Evolutionary conservation across 1,284 basidiomycete genomes (phyloP).

Genomic region (Pseudozyma sp.): DNA sequence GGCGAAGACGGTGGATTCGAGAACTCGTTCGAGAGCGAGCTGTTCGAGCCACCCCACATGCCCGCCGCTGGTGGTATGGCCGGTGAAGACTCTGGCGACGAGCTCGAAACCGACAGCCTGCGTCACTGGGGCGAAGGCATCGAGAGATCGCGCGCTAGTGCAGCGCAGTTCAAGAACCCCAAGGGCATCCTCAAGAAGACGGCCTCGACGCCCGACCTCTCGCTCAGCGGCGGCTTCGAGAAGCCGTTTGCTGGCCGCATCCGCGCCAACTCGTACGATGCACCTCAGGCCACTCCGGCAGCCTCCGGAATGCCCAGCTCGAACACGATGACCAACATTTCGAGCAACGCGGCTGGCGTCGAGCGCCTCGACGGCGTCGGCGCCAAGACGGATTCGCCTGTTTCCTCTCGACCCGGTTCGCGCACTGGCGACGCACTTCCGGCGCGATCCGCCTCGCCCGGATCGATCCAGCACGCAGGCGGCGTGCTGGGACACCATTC

Average conservation of each 20-base stretch:
- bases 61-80: conserved; percentile 69
- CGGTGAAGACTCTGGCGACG: conserved; percentile 70
- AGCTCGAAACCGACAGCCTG: conserved; percentile 72
- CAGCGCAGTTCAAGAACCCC: conserved; percentile 76
- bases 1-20: conserved; percentile 72
- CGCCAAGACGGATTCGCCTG: conserved; percentile 48
- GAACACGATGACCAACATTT: conserved; percentile 59
- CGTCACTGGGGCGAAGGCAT: conserved; percentile 73
- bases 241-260: conserved; percentile 63
- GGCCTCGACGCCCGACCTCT: conserved; percentile 46
- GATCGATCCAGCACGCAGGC: conserved; percentile 39
- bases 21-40: conserved; percentile 77
- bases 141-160: conserved; percentile 77
- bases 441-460: conserved; percentile 37
- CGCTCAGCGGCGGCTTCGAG: conserved; percentile 39
- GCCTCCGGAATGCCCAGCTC: conserved; percentile 23
- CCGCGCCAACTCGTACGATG: conserved; percentile 69
- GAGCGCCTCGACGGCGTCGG: conserved; percentile 62
- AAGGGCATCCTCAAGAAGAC: conserved; percentile 84
- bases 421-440: conserved; percentile 34
- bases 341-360: conserved; percentile 53
- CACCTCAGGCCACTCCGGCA: conserved; percentile 47
- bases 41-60: conserved; percentile 79
- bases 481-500: conserved; percentile 60
- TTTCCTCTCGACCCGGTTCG: conserved; percentile 41